phyloP scores from a whole-genome alignment of 768 basidiomycete genomes.

The Pleurotus eryngii region DNA sequence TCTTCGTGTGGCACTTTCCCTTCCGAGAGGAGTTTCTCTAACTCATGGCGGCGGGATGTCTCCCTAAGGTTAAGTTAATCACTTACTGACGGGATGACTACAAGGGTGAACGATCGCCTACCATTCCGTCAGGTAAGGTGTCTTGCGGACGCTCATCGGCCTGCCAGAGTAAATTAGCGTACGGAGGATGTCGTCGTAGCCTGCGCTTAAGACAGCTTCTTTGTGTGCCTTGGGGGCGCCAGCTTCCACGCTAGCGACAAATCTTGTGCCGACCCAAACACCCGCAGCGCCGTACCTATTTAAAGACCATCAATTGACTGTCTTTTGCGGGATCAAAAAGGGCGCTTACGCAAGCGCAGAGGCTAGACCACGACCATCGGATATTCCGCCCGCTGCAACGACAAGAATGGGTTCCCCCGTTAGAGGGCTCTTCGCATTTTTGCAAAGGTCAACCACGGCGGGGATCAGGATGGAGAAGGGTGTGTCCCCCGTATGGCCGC shows the following conservation, averaged over 20 bases:
- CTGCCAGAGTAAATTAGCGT: constrained; percentile 78
- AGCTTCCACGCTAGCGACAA: constrained; percentile 79
- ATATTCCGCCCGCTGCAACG: constrained; percentile 82
- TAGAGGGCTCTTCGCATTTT: constrained; percentile 63
- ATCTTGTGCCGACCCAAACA: constrained; percentile 88
- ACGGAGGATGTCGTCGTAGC: constrained; percentile 70
- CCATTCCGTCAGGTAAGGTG: constrained; percentile 77
- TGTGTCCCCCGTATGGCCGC: constrained; percentile 84
- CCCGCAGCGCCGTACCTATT: constrained; percentile 75
- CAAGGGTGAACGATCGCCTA: constrained; percentile 22
- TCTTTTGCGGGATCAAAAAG: background rate
- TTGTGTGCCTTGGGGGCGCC: constrained; percentile 76
- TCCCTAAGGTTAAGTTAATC: constrained; percentile 42
- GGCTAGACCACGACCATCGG: constrained; percentile 79
- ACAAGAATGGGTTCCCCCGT: constrained; percentile 76
- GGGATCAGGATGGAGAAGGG: constrained; percentile 82
- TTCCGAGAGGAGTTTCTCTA: constrained; percentile 50
- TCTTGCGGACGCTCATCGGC: constrained; percentile 79
- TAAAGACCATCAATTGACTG: background rate
- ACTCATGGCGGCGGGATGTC: constrained; percentile 54
- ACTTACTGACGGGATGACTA: background rate
- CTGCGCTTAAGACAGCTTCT: constrained; percentile 60
- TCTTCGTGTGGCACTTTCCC: constrained; percentile 77
- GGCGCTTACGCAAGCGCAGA: constrained; percentile 59
- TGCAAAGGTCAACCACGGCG: constrained; percentile 77